A percentile compares a stretch with the other conserved stretches of the same genome.
These are phyloP conservation scores for Verticillium klebahnii DNA, from an alignment of 2,329 filamentous ascomycete genomes.

Conservation along the genomic window DNA sequence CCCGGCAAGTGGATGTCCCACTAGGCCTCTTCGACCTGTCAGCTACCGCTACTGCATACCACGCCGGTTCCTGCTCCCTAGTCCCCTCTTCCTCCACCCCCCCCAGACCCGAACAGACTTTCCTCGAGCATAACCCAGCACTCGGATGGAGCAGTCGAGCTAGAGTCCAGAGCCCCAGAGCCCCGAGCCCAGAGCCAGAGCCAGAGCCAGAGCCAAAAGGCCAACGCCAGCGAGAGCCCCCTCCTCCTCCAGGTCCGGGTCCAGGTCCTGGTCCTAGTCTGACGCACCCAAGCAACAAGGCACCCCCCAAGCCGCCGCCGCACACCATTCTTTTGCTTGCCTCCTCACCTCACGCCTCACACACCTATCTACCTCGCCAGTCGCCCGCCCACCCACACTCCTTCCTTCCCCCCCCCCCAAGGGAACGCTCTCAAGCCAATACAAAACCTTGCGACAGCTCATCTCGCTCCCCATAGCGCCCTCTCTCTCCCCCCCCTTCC, in stretches of 20 bases:
- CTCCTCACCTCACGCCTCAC: background rate
- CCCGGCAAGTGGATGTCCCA: slow-evolving; percentile 11
- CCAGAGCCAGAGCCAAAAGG: slow-evolving; percentile 2
- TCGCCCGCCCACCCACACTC: slow-evolving; percentile 4
- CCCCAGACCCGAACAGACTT: slow-evolving; percentile 9
- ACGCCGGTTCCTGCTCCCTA: slow-evolving; percentile 6
- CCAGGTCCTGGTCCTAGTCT: slow-evolving; percentile 3
- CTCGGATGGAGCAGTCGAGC: background rate
- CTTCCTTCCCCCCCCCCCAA: slow-evolving; percentile 8
- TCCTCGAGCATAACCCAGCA: slow-evolving; percentile 8
- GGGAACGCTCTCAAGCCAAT: slow-evolving; percentile 6
- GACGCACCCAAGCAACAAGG: slow-evolving; percentile 4
- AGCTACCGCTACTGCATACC: slow-evolving; percentile 9
- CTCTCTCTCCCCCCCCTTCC: slow-evolving; percentile 2
- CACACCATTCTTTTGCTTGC: slow-evolving; percentile 11
- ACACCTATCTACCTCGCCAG: slow-evolving; percentile 3
- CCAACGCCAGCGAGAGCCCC: slow-evolving; percentile 9
- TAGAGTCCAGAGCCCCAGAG: background rate
- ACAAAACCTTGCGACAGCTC: slow-evolving; percentile 15
- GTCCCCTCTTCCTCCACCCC: background rate
- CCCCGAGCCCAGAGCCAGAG: too few species aligned
- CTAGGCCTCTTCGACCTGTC: slow-evolving; percentile 12
- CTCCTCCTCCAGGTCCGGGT: slow-evolving; percentile 7
- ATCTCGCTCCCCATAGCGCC: slow-evolving; percentile 5
- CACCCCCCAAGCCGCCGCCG: slow-evolving; percentile 10